phyloP scores from a whole-genome alignment of 495 filamentous ascomycete species.

The Bacidia rubella region DNA sequence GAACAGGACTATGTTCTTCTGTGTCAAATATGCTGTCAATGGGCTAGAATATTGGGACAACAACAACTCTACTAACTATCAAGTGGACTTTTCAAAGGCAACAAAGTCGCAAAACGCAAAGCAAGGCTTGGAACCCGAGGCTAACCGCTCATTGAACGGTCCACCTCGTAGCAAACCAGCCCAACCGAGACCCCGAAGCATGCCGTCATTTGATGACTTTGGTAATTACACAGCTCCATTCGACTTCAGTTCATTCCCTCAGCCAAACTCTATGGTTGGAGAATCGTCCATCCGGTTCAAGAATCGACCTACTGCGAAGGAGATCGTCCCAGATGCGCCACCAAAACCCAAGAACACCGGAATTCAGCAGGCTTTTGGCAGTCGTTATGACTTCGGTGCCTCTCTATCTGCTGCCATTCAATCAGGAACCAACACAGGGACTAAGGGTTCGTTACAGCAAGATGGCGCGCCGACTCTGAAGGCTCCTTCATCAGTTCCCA shows the following conservation, averaged over 20 bases:
- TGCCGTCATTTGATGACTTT: slow-evolving; percentile 63
- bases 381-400: slow-evolving; percentile 85
- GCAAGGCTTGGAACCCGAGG: slow-evolving; percentile 32
- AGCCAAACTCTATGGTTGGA: slow-evolving; percentile 29
- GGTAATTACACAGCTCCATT: slow-evolving; percentile 33
- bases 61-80: slow-evolving; percentile 73
- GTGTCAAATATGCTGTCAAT: slow-evolving; percentile 74
- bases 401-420: slow-evolving; percentile 78
- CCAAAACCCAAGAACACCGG: slow-evolving; percentile 43
- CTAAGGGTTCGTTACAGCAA: not conserved
- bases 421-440: slow-evolving; percentile 7
- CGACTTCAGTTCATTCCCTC: slow-evolving; percentile 42
- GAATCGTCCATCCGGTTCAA: slow-evolving; percentile 34
- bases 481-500: not conserved
- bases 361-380: slow-evolving; percentile 70
- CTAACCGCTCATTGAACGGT: slow-evolving; percentile 40
- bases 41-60: slow-evolving; percentile 94
- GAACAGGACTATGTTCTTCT: slow-evolving; percentile 78
- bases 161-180: slow-evolving; percentile 65
- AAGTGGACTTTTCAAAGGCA: slow-evolving; percentile 82
- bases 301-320: slow-evolving; percentile 20
- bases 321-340: slow-evolving; percentile 30
- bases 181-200: slow-evolving; percentile 44
- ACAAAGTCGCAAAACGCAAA: slow-evolving; percentile 42
- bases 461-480: not conserved